These are phyloP conservation scores for Ogataea pilisensis DNA, from an alignment of 805 yeast genomes.

Conservation along the genomic window DNA sequence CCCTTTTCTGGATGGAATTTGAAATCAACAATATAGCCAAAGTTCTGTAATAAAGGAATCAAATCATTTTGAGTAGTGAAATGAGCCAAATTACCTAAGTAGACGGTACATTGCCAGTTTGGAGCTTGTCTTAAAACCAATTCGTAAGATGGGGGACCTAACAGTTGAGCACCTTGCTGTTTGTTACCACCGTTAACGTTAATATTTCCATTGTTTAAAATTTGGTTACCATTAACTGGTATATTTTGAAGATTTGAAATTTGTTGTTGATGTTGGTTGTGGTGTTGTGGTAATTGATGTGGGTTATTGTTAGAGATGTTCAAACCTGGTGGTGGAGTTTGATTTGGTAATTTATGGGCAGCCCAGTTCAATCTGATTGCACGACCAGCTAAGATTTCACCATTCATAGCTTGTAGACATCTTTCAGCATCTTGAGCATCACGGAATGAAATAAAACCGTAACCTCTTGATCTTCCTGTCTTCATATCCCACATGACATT, in stretches of 20 bases:
- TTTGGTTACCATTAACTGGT: conserved; percentile 4
- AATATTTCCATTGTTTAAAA: conserved; percentile 10
- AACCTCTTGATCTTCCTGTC: conserved; percentile 86
- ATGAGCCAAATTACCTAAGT: conserved; percentile 81
- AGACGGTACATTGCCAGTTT: conserved; percentile 79
- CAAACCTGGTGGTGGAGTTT: conserved; percentile 17
- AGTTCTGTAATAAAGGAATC: conserved; percentile 67
- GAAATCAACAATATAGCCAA: conserved; percentile 80
- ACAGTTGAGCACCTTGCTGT: conserved; percentile 2
- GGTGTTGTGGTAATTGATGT: conserved; percentile 14
- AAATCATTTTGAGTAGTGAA: conserved; percentile 69
- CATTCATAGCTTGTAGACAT: conserved; percentile 73
- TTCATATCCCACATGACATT: conserved; percentile 98
- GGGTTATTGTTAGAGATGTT: conserved; percentile 10
- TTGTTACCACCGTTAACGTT: conserved; percentile 11
- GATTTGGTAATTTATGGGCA: conserved; percentile 53
- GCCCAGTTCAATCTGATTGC: conserved; percentile 89
- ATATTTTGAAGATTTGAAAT: conserved; percentile 1
- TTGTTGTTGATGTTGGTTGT: conserved; percentile 17
- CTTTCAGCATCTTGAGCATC: conserved; percentile 65
- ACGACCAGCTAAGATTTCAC: conserved; percentile 66
- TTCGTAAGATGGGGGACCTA: conserved; percentile 46
- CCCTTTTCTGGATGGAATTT: conserved; percentile 78
- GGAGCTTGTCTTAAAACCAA: conserved; percentile 75
- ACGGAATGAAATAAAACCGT: conserved; percentile 80